Evolutionary conservation across 2,329 filamentous ascomycete species (phyloP).

Genomic region (Trichoderma atroviride): DNA sequence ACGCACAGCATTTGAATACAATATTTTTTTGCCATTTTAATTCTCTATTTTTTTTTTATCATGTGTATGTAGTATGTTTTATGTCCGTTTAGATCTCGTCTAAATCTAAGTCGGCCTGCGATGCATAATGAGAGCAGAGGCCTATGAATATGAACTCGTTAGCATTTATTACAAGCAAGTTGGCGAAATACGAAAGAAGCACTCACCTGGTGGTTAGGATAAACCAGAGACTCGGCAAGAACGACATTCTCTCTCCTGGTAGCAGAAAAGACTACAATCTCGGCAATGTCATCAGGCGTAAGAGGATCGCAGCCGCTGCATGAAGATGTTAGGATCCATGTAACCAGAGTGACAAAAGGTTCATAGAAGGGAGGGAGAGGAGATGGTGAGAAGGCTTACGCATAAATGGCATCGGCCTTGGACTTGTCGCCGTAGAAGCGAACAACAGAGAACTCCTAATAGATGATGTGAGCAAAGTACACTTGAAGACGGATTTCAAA

Average conservation of each 20-base stretch:
- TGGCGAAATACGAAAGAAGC: background rate
- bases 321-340: background rate
- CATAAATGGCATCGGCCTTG: conserved; percentile 89
- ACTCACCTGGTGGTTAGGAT: conserved; percentile 82
- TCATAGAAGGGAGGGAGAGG: background rate
- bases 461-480: background rate
- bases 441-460: conserved; percentile 81
- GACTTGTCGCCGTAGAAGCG: conserved; percentile 85
- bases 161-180: background rate
- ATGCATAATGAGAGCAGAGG: conserved; percentile 40
- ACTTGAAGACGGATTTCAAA: background rate
- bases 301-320: conserved; percentile 74
- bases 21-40: background rate
- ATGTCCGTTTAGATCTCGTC: background rate
- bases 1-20: background rate
- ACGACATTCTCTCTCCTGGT: conserved; percentile 88
- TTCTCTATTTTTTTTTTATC: background rate
- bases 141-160: conserved; percentile 32
- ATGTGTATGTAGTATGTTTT: background rate
- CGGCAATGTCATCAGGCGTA: conserved; percentile 87
- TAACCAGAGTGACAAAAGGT: background rate
- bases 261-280: conserved; percentile 84
- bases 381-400: conserved; percentile 53
- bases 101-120: conserved; percentile 31
- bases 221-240: conserved; percentile 82